Conservation (phyloP, 2,329 filamentous ascomycete species). For the Dothiorella sarmentorum region DNA sequence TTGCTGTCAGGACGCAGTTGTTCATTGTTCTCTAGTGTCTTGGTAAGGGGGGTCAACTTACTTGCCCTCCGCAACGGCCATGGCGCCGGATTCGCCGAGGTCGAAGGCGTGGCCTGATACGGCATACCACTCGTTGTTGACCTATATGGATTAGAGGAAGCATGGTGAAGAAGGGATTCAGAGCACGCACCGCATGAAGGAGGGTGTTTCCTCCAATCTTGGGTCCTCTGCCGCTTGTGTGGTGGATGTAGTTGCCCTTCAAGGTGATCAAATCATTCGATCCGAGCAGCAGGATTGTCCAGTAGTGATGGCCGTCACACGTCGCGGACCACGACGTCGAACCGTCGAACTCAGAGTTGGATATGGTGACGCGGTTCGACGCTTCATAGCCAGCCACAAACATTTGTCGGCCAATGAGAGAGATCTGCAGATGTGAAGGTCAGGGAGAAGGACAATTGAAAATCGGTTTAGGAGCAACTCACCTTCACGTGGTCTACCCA, state of each 20-base stretch:
- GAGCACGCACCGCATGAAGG: constrained; percentile 45
- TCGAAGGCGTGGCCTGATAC: constrained; percentile 59
- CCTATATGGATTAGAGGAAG: constrained; percentile 30
- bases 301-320: constrained; percentile 60
- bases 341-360: constrained; percentile 60
- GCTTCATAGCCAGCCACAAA: constrained; percentile 56
- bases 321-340: constrained; percentile 53
- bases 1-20: too few species aligned
- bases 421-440: constrained; percentile 35
- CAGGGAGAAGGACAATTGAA: background rate
- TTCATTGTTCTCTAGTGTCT: too few species aligned
- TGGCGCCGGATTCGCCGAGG: constrained; percentile 31
- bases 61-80: constrained; percentile 57
- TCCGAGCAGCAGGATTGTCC: constrained; percentile 56
- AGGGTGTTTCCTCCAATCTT: constrained; percentile 57
- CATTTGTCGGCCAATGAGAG: constrained; percentile 59
- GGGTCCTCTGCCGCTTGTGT: constrained; percentile 55
- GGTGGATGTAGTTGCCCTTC: constrained; percentile 60
- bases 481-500: constrained; percentile 27
- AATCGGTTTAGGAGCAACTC: background rate
- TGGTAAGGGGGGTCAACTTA: too few species aligned
- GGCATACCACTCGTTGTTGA: constrained; percentile 58
- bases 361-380: constrained; percentile 56
- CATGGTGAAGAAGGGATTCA: too few species aligned
- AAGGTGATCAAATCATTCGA: constrained; percentile 55